phyloP scores from a whole-genome alignment of 2,329 filamentous ascomycete species.

The Microdochium trichocladiopsis region DNA sequence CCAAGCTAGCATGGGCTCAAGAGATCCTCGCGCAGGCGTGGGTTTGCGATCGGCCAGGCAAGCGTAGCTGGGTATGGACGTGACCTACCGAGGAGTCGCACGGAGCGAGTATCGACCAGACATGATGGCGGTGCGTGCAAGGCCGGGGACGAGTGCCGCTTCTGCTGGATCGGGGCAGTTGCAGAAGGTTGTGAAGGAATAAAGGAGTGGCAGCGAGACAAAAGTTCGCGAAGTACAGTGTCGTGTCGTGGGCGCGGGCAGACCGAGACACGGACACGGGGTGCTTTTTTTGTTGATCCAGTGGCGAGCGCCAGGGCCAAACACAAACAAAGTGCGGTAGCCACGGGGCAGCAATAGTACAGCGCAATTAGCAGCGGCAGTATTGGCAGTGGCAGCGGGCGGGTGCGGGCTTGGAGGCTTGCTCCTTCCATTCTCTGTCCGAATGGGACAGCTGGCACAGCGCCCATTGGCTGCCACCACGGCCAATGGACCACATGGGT shows the following conservation, averaged over 20 bases:
- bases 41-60: too few species aligned
- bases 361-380: too few species aligned
- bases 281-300: neutral
- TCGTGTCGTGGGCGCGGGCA: neutral
- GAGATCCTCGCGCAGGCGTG: too few species aligned
- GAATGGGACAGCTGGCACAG: neutral
- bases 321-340: neutral
- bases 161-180: neutral
- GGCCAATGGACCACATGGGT: neutral
- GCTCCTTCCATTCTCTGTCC: neutral
- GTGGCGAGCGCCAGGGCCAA: neutral
- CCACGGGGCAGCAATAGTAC: conserved; percentile 1
- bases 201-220: neutral
- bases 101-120: conserved; percentile 16
- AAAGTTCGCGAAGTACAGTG: neutral
- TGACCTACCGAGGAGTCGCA: conserved; percentile 11
- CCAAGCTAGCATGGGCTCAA: too few species aligned
- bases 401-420: neutral
- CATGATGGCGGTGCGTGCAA: conserved; percentile 16
- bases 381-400: too few species aligned
- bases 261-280: neutral
- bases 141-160: neutral
- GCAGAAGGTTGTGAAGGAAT: neutral
- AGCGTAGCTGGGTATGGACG: too few species aligned
- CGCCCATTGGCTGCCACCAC: neutral